Conservation (phyloP, 73 alveolate species). For the Loxodes magnus region DNA sequence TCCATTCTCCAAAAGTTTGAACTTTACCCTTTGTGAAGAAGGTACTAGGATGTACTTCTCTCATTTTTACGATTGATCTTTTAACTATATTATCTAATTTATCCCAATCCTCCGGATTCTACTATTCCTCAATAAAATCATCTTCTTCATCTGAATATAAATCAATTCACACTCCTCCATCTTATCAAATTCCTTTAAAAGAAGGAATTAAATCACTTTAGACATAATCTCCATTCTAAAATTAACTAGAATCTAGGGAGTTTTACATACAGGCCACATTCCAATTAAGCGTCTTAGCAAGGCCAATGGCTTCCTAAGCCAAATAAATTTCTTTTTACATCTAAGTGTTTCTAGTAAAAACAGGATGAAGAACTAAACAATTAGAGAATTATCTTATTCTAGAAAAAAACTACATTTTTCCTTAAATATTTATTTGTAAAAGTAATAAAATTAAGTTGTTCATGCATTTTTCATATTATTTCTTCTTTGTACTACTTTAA, state of each 20-base stretch:
- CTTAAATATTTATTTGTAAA: too few species aligned
- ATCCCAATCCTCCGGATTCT: not conserved
- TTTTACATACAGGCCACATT: conserved; percentile 4
- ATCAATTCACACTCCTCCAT: conserved; percentile 9
- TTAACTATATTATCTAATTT: conserved; percentile 47
- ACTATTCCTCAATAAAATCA: not conserved
- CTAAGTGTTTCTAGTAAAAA: not conserved
- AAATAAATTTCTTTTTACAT: conserved; percentile 53
- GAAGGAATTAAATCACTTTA: conserved; percentile 27
- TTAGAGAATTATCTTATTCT: too few species aligned
- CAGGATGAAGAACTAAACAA: conserved; percentile 20
- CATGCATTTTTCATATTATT: too few species aligned
- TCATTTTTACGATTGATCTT: conserved; percentile 47
- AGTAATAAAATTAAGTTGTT: too few species aligned
- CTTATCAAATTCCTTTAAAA: conserved; percentile 27
- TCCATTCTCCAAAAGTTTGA: conserved; percentile 37
- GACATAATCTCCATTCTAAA: conserved; percentile 4
- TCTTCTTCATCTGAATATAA: not conserved
- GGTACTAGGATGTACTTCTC: conserved; percentile 36
- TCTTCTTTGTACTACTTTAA: too few species aligned
- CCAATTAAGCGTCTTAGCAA: conserved; percentile 68
- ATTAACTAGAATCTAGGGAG: not conserved
- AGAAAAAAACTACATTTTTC: too few species aligned
- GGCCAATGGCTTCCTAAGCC: conserved; percentile 90
- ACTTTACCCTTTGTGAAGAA: conserved; percentile 69